These are phyloP conservation scores for Penicillium occitanis DNA, from an alignment of 2,329 filamentous ascomycete genomes.

Conservation along the genomic window DNA sequence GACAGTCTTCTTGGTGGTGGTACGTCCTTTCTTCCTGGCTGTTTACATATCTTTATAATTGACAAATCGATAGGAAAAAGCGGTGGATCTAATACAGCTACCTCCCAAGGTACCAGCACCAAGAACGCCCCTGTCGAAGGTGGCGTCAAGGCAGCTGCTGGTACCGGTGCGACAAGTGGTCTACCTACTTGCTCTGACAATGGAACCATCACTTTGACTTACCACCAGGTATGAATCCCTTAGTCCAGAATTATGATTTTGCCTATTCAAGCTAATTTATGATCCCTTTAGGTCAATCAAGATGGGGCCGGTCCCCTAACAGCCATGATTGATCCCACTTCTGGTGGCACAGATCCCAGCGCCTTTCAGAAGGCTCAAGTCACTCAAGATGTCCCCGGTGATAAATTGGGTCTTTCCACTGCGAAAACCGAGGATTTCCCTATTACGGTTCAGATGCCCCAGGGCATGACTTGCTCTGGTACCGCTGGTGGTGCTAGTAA, in stretches of 20 bases:
- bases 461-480: slow-evolving; percentile 65
- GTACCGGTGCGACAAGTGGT: slow-evolving; percentile 54
- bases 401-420: slow-evolving; percentile 58
- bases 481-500: slow-evolving; percentile 58
- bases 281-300: slow-evolving; percentile 57
- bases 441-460: slow-evolving; percentile 64
- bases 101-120: slow-evolving; percentile 50
- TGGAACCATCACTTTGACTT: slow-evolving; percentile 63
- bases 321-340: slow-evolving; percentile 62
- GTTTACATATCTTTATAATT: not conserved
- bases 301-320: slow-evolving; percentile 66
- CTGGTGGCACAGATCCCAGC: slow-evolving; percentile 59
- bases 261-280: not conserved
- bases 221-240: slow-evolving; percentile 53
- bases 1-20: slow-evolving; percentile 2
- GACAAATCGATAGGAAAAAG: not conserved
- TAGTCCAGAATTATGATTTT: not conserved
- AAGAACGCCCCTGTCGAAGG: slow-evolving; percentile 50
- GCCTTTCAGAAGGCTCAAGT: slow-evolving; percentile 63
- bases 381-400: slow-evolving; percentile 61
- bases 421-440: slow-evolving; percentile 65
- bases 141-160: slow-evolving; percentile 56
- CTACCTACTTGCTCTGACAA: slow-evolving; percentile 62
- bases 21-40: not conserved
- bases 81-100: slow-evolving; percentile 21